Evolutionary conservation across 2,329 filamentous ascomycete species (phyloP), one percentile per base, ranked within the genome.

Genomic region (Plectosphaerella sp.): DNA sequence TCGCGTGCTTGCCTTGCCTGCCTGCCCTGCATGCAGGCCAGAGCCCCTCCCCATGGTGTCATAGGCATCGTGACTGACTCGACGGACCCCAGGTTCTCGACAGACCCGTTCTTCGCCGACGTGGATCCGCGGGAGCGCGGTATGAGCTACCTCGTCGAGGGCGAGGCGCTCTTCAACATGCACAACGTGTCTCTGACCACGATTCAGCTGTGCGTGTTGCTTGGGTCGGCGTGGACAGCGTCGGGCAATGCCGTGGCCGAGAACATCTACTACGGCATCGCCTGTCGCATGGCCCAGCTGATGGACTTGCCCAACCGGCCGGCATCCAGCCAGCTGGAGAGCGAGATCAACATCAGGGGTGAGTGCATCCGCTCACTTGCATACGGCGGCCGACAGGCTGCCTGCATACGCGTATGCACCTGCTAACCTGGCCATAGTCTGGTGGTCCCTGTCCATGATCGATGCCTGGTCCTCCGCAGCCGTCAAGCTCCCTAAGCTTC

Each of bases 161-260:
- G 57, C 41, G 59, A 63, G 54, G 54, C 48, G 14, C 55, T 65
- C 1, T 58, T 71, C 7, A 59, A 71, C 49, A 53, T 72, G 22
- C 65, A 67, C 8, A 60, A 68, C n/a, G 62, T 72, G 15, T 67
- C 65, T 5, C 50, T 73, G 16, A 58, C 56, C 1, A 72, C 67
- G 3, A 62, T 73, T 20, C 72, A 73, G 55, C 65, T 68, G 2
- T 67, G 67, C 48, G 64, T 74, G 5, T 56, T 74, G 25, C 57
- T 74, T 1, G 72, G 68, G 2, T 61, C 62, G 3, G 57, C 56
- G n/a, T 64, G 65, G 15, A 64, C 65, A 33, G 67, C 62, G 14
- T 63, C 71, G n/a, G 65, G 65, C 2, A 58, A 72, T 12, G 63
- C 65, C 10, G 63, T 63, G 4, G 58, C 67, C 0, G 72, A 73